These are phyloP conservation scores for Leccinum longicurvipes DNA, from an alignment of 768 basidiomycete species.

Conservation along the genomic window DNA sequence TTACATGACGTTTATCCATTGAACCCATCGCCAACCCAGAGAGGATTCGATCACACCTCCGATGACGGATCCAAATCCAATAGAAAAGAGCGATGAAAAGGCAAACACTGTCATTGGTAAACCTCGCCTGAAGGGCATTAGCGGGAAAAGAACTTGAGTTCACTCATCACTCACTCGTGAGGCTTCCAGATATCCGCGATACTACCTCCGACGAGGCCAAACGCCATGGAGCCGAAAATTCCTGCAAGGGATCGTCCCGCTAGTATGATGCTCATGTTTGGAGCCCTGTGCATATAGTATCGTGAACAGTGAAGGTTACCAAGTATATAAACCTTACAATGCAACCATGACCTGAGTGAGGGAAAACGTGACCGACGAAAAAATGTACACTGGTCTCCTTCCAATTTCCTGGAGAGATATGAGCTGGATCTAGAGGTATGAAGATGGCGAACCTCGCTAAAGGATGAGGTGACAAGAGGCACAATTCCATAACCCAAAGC, in stretches of 20 bases:
- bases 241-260: constrained; percentile 60
- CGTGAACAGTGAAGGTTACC: not conserved
- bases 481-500: constrained; percentile 57
- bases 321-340: constrained; percentile 19
- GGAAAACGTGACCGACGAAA: constrained; percentile 47
- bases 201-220: constrained; percentile 66
- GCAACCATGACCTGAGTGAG: constrained; percentile 45
- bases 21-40: constrained; percentile 77
- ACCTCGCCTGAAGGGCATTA: constrained; percentile 49
- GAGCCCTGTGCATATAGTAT: constrained; percentile 24
- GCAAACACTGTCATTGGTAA: constrained; percentile 74
- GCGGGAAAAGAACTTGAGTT: not conserved
- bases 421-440: not conserved
- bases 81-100: constrained; percentile 50
- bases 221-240: constrained; percentile 59
- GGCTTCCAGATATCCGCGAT: constrained; percentile 69
- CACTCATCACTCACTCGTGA: constrained; percentile 43
- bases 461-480: constrained; percentile 60
- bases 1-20: constrained; percentile 72
- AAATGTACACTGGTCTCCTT: constrained; percentile 56
- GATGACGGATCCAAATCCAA: constrained; percentile 59
- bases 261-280: constrained; percentile 53
- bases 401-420: constrained; percentile 51
- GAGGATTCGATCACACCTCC: constrained; percentile 62
- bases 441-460: constrained; percentile 46